Percentiles rank a stretch among this genome's conserved stretches.
Evolutionary conservation across 1,284 basidiomycete species (phyloP).

Genomic region (Ceratorhiza oryzae-sativae): DNA sequence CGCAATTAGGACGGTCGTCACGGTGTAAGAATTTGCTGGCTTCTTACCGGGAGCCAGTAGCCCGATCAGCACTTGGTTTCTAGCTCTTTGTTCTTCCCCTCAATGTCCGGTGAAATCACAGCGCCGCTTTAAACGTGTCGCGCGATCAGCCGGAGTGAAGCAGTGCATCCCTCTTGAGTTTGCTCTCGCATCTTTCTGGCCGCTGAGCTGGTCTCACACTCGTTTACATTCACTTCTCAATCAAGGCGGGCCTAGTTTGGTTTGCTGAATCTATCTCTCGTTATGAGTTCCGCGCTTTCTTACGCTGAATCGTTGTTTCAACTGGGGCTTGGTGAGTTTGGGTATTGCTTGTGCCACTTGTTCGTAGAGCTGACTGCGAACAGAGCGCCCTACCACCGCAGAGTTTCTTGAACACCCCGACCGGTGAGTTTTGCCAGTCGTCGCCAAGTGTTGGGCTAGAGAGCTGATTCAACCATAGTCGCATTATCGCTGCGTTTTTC

Average conservation of each 20-base stretch:
- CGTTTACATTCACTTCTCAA: conserved; percentile 8
- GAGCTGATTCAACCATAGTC: conserved; percentile 50
- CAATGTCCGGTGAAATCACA: not conserved
- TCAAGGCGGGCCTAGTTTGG: conserved; percentile 23
- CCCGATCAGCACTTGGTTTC: not conserved
- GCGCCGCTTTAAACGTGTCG: not conserved
- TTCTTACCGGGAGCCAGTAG: not conserved
- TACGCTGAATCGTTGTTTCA: conserved; percentile 14
- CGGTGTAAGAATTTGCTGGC: not conserved
- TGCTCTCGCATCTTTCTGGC: not conserved
- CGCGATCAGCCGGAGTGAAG: not conserved
- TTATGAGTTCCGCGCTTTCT: conserved; percentile 1
- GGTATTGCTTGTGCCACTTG: not conserved
- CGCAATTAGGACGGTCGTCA: not conserved
- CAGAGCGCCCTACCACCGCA: conserved; percentile 41
- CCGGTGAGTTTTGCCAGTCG: conserved; percentile 46
- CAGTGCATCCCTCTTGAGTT: conserved; percentile 24
- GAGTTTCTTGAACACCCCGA: conserved; percentile 49
- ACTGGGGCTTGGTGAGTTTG: conserved; percentile 24
- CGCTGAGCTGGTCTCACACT: conserved; percentile 36
- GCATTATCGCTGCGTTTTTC: conserved; percentile 57
- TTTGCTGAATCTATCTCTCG: not conserved
- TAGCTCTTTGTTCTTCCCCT: not conserved
- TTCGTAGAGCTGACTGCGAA: not conserved
- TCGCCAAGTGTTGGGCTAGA: conserved; percentile 10